These are phyloP conservation scores for Clarireedia hainanense DNA, from an alignment of 2,329 filamentous ascomycete genomes.

Conservation along the genomic window DNA sequence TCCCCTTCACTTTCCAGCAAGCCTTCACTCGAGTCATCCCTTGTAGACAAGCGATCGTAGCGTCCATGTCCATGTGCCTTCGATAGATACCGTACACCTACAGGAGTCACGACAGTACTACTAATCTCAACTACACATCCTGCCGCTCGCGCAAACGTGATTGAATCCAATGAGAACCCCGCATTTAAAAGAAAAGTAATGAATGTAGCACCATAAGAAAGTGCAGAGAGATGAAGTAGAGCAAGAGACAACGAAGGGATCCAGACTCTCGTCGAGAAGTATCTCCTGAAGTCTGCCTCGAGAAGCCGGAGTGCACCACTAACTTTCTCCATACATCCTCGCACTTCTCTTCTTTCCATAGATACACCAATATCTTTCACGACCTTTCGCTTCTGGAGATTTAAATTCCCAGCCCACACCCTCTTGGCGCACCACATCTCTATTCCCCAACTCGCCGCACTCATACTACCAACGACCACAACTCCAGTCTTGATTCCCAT, in stretches of 20 bases:
- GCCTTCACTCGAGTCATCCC: neutral
- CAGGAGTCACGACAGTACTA: slow-evolving; percentile 44
- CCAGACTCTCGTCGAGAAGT: slow-evolving; percentile 33
- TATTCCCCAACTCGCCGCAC: slow-evolving; percentile 33
- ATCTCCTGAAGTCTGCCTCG: slow-evolving; percentile 29
- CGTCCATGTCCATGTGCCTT: slow-evolving; percentile 26
- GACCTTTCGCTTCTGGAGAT: slow-evolving; percentile 26
- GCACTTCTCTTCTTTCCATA: neutral
- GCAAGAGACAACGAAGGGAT: slow-evolving; percentile 41
- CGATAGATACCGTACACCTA: slow-evolving; percentile 35
- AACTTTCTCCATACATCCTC: neutral
- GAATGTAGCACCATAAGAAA: slow-evolving; percentile 47
- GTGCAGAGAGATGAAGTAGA: slow-evolving; percentile 46
- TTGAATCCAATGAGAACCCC: slow-evolving; percentile 39
- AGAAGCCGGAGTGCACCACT: slow-evolving; percentile 18
- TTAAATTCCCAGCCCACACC: slow-evolving; percentile 33
- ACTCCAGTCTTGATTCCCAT: slow-evolving; percentile 37
- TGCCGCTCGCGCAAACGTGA: slow-evolving; percentile 39
- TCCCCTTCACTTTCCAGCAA: neutral
- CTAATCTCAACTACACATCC: slow-evolving; percentile 45
- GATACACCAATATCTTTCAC: neutral
- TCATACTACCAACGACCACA: slow-evolving; percentile 38
- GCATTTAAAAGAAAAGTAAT: slow-evolving; percentile 45
- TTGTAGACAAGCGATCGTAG: slow-evolving; percentile 10
- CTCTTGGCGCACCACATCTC: slow-evolving; percentile 33